Evolutionary conservation across 257 asterid species (phyloP), one percentile per base, ranked within the genome.

Genomic region (Sherardia arvensis): DNA sequence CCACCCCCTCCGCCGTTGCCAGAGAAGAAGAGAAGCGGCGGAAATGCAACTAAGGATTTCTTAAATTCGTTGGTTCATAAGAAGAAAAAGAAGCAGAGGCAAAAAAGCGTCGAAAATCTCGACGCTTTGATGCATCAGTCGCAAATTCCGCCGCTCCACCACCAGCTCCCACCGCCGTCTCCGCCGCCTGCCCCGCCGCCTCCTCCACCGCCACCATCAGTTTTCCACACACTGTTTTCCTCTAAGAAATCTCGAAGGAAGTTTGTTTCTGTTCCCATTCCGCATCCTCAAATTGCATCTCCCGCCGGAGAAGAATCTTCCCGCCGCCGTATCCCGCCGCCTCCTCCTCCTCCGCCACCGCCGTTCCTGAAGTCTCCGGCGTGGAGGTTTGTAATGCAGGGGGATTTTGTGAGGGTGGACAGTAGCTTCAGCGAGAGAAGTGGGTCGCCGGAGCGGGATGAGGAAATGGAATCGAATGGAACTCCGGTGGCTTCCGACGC

Each of bases 321-420:
- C 4, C 9, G 79, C 27, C 51, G 51, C 51, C 51, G 21, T 4
- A 74, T 70, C 40, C 82, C 85, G 17, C 82, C 82, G 5, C 84
- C 83, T 9, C 83, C 80, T 0, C 96, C 96, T 0, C 96, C 95
- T 0, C 96, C 95, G 0, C 91, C 94, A 1, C 84, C 95, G 49
- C 79, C 87, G 18, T 81, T 82, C 83, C 74, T 72, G 56, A 87
- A 74, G 53, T 74, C 66, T 45, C 82, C 87, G 62, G 83, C 84
- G 3, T 88, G 96, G 98, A 88, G 72, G 70, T 92, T 92, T 25
- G 91, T 82, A 18, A 80, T 92, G 68, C 84, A 84, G 70, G 98
- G 97, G 4, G 98, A 88, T 54, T 92, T 83, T 76, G 91, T 83
- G 32, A 78, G 95, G 65, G 57, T 92, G 27, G 80, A 86, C 73